Conservation (phyloP, 75 land plant species). For the Picea sitchensis region DNA sequence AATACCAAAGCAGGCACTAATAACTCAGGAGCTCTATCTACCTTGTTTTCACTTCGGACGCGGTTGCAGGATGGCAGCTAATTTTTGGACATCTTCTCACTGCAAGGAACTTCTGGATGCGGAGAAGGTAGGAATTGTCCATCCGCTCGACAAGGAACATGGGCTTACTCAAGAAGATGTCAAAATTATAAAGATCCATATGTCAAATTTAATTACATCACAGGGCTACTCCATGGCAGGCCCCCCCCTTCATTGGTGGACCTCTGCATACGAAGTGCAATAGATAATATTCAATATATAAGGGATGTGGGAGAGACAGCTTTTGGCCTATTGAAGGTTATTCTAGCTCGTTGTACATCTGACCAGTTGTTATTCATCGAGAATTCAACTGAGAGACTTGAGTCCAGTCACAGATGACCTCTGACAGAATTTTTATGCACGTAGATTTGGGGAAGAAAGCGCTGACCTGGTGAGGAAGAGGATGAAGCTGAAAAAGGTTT, state of each 20-base stretch:
- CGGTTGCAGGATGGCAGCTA: conserved; percentile 54
- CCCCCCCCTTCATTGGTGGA: conserved; percentile 59
- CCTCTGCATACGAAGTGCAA: conserved; percentile 66
- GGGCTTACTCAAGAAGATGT: conserved; percentile 73
- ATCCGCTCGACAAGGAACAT: conserved; percentile 46
- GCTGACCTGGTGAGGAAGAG: conserved; percentile 44
- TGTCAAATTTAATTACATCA: too few species aligned
- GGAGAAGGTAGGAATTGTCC: conserved; percentile 63
- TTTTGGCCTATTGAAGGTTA: conserved; percentile 52
- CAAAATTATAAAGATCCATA: conserved; percentile 70
- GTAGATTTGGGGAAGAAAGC: conserved; percentile 59
- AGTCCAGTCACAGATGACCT: conserved; percentile 73
- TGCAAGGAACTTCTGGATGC: conserved; percentile 66
- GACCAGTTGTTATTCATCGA: conserved; percentile 90
- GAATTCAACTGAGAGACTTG: conserved; percentile 75
- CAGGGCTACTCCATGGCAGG: too few species aligned
- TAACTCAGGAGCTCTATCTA: too few species aligned
- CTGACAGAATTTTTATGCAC: conserved; percentile 68
- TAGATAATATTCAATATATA: conserved; percentile 72
- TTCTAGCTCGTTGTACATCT: conserved; percentile 76
- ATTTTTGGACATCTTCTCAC: conserved; percentile 79
- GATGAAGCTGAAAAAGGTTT: conserved; percentile 44
- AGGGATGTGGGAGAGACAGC: conserved; percentile 94
- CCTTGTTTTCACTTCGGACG: not conserved
- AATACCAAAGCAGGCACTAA: too few species aligned